These are phyloP conservation scores for Didymella pomorum DNA, from an alignment of 2,329 filamentous ascomycete genomes.

Conservation along the genomic window DNA sequence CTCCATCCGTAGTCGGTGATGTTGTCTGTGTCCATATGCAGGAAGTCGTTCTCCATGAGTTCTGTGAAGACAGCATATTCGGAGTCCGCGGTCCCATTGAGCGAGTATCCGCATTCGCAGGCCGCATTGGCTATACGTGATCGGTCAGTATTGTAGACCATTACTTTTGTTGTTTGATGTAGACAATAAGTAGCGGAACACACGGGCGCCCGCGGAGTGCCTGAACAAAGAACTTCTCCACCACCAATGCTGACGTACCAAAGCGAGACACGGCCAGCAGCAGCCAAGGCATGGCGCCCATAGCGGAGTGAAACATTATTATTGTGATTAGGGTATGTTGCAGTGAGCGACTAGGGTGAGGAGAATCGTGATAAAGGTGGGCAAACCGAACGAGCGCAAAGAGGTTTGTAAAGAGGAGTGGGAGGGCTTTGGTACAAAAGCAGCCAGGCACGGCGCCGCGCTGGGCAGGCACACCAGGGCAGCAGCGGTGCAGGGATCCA, in stretches of 20 bases:
- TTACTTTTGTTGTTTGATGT: not conserved
- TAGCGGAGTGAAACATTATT: conserved; percentile 31
- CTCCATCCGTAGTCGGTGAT: conserved; percentile 64
- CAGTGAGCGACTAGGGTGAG: conserved; percentile 35
- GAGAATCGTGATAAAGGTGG: conserved; percentile 13
- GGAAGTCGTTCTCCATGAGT: conserved; percentile 75
- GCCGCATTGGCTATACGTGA: conserved; percentile 52
- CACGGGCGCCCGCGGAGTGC: conserved; percentile 4
- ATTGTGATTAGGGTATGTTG: conserved; percentile 23
- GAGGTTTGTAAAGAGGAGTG: conserved; percentile 21
- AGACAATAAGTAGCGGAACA: not conserved
- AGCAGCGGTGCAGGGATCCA: conserved; percentile 18
- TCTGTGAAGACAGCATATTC: conserved; percentile 69
- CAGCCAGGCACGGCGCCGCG: conserved; percentile 13
- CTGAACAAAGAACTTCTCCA: conserved; percentile 2
- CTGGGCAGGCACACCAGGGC: conserved; percentile 17
- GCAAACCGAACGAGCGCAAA: conserved; percentile 28
- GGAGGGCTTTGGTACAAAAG: conserved; percentile 19
- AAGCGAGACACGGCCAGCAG: conserved; percentile 42
- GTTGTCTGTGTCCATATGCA: conserved; percentile 62
- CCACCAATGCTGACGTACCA: conserved; percentile 31
- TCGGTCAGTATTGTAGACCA: conserved; percentile 19
- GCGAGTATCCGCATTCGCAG: conserved; percentile 77
- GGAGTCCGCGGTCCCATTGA: conserved; percentile 56
- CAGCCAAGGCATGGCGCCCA: conserved; percentile 40